Evolutionary conservation across 2,329 filamentous ascomycete species (phyloP), one percentile per base, ranked within the genome.

Genomic region (Alternaria rosae): DNA sequence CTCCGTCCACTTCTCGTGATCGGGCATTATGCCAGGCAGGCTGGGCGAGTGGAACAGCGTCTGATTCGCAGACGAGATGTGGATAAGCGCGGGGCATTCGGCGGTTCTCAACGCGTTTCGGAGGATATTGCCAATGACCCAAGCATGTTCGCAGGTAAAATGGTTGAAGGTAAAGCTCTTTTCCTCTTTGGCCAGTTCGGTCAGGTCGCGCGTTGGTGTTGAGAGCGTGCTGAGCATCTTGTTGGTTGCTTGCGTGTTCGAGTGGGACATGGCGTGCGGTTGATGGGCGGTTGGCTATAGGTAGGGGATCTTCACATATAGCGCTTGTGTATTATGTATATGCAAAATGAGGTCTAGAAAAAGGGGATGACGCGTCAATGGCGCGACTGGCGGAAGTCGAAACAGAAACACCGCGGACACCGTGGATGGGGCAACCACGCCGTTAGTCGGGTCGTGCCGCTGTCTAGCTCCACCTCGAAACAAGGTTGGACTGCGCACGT

Each of bases 11-110:
- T 80, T 80, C 76, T 91, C 89, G 72, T 92, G 90, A 77, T 94
- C 92, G 0, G 91, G 89, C 62, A 85, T 83, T 5, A 88, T 87
- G 7, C 92, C 91, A 0, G 87, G 81, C 42, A 90, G 86, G 0
- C 89, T 90, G 5, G 86, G 87, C 60, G 84, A 83, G 76, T 93
- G 91, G 82, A 93, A 94, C 20, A 94, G 80, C 2, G 88, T 82
- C 70, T 91, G 89, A 15, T 80, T 78, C 72, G 86, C 85, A n/a
- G 89, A 83, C 30, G 85, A 82, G 78, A 92, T 91, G 73, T 87
- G 87, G 71, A 92, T 86, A 32, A 91, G 81, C 21, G 85, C 84
- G 1, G 89, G 84, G 47, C 84, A 83, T 26, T 77, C 74, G 59
- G 87, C 82, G 6, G 85, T 82, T 28, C 86, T 80, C 8, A 92